Evolutionary conservation across 1,284 basidiomycete species (phyloP).

Genomic region (Golubevia sp.): DNA sequence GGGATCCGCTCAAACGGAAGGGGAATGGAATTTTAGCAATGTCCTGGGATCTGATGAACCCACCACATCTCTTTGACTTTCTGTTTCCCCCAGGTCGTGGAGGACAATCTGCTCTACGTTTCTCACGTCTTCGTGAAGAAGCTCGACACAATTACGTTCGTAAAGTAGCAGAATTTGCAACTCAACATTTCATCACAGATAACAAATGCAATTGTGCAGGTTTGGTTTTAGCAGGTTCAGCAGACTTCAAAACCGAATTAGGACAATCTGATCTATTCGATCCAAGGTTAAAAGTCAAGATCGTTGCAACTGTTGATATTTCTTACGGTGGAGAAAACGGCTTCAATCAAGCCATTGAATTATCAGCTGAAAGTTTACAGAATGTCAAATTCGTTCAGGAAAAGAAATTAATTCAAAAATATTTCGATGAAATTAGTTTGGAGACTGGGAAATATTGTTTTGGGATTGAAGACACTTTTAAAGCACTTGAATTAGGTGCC

Average conservation of each 20-base stretch:
- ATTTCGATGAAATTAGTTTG: slow-evolving; percentile 99
- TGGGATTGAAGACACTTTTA: slow-evolving; percentile 94
- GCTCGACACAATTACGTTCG: slow-evolving; percentile 99
- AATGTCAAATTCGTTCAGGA: slow-evolving; percentile 99
- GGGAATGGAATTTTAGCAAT: too few relatives aligned
- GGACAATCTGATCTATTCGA: slow-evolving; percentile 97
- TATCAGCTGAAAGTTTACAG: slow-evolving; percentile 89
- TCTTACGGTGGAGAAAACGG: slow-evolving; percentile 99
- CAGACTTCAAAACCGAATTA: slow-evolving; percentile 98
- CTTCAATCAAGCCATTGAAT: slow-evolving; percentile 97
- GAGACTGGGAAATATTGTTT: slow-evolving; percentile 98
- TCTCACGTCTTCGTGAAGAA: slow-evolving; percentile 98
- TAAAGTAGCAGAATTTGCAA: slow-evolving; percentile 94
- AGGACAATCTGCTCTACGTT: slow-evolving; percentile 99
- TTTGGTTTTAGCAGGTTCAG: slow-evolving; percentile 93
- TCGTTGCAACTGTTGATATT: slow-evolving; percentile 79
- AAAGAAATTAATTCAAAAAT: slow-evolving; percentile 82
- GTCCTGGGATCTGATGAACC: too few relatives aligned
- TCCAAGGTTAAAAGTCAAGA: slow-evolving; percentile 77
- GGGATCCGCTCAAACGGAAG: too few relatives aligned
- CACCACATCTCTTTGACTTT: not conserved
- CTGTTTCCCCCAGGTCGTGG: slow-evolving; percentile 69
- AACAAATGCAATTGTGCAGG: slow-evolving; percentile 99
- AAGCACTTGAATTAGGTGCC: slow-evolving; percentile 92
- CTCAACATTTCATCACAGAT: slow-evolving; percentile 96